Percentiles rank a stretch among this genome's conserved stretches.
Evolutionary conservation across 2,329 filamentous ascomycete species (phyloP).

Genomic region (Sphaerulina populicola): DNA sequence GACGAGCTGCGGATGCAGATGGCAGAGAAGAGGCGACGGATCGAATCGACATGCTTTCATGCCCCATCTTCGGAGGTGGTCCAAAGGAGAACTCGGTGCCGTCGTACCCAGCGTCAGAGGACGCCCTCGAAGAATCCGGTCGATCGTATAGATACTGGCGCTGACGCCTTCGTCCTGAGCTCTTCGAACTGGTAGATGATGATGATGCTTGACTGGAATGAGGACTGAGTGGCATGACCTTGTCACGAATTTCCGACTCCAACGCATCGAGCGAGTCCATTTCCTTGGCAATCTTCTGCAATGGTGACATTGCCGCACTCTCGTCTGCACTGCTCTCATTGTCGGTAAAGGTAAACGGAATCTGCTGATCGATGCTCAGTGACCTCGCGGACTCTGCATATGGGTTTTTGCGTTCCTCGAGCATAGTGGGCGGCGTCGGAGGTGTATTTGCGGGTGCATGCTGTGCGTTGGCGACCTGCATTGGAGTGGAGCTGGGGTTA

Average conservation of each 20-base stretch:
- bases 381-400: constrained; percentile 25
- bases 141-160: constrained; percentile 42
- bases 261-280: constrained; percentile 55
- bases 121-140: constrained; percentile 34
- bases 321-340: constrained; percentile 71
- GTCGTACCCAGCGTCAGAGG: constrained; percentile 27
- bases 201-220: constrained; percentile 54
- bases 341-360: constrained; percentile 34
- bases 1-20: constrained; percentile 10
- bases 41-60: constrained; percentile 37
- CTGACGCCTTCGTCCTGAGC: constrained; percentile 39
- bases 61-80: constrained; percentile 24
- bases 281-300: constrained; percentile 66
- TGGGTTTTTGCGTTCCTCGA: constrained; percentile 57
- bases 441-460: constrained; percentile 71
- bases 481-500: constrained; percentile 58
- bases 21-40: constrained; percentile 43
- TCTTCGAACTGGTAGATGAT: constrained; percentile 53
- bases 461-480: constrained; percentile 78
- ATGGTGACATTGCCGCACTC: constrained; percentile 52
- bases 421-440: constrained; percentile 72
- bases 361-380: constrained; percentile 21
- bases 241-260: constrained; percentile 46
- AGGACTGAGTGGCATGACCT: constrained; percentile 59
- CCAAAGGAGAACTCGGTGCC: constrained; percentile 36